Evolutionary conservation across 2,329 filamentous ascomycete species (phyloP), one percentile per base, ranked within the genome.

Genomic region (Aspergillus uvarum): DNA sequence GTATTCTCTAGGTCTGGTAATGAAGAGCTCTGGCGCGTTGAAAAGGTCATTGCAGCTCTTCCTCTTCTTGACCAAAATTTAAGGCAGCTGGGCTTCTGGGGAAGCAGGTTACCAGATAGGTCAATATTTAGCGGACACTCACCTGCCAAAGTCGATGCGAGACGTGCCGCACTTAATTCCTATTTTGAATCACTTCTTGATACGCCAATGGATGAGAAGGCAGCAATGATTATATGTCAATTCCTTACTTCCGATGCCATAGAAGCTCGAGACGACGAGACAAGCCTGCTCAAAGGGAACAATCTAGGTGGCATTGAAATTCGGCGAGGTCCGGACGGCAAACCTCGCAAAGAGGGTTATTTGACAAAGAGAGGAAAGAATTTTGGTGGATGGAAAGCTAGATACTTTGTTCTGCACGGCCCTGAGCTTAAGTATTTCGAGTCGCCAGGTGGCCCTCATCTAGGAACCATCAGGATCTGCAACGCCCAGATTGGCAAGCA

Each of bases 341-440:
- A 87, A 52, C 87, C 89, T 8, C 83, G 88, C 60, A 92, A 91
- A 71, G 93, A 88, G 71, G 95, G 95, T 8, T 99, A 98, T 75
- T 80, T 99, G 53, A 98, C 95, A 2, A 99, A 99, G 80, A 87
- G 91, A 67, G 95, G 95, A 52, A 99, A 99, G 82, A 98, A 98
- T 71, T 99, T 99, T 78, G 95, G 95, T 54, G 95, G 95, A 52
- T 99, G 95, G 95, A 99, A 99, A 77, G 93, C 92, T 11, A 80
- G 88, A 59, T 90, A 86, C 69, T 90, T 90, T 69, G 82, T 89
- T 14, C 79, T 91, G 3, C 85, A 90, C 67, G 87, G 87, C 10
- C 84, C 88, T 5, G 82, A 88, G 59, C 79, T 99, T 68, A 92
- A 90, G 69, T 99, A 99, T 74, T 98, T 91, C 69, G 95, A 99